Evolutionary conservation across 1,139 yeast genomes (phyloP), one percentile per base, ranked within the genome.

Genomic region (Pichia sp.): DNA sequence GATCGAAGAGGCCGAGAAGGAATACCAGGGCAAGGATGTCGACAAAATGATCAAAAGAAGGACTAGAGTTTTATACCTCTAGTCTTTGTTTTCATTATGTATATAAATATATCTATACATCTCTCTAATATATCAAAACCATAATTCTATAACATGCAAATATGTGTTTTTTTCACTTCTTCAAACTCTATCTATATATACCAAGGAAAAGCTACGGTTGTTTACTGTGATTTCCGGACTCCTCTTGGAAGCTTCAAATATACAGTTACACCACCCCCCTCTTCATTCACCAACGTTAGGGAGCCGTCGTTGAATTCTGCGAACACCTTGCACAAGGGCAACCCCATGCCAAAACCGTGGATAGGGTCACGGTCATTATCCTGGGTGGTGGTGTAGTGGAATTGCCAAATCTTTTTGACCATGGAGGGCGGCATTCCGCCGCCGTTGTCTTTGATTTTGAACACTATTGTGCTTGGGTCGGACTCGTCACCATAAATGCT

Each of bases 331-430:
- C 69, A 65, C 12, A 66, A 48, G 0, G 69, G 69, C 16, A 66
- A 54, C 1, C 69, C 69, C 67, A 66, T 62, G 9, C 69, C 69
- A 48, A 64, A 65, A 3, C 69, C 69, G 49, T 61, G 64, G 33
- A 66, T 64, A 50, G 64, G 62, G 54, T 66, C 68, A 31, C 63
- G 57, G 43, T 62, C 62, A 9, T 45, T 54, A 43, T 55, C 66
- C 4, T 57, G 49, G 2, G 67, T 60, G 6, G 69, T 66, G 14
- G 69, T 65, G 50, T 63, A 67, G 52, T 67, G 70, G 50, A 64
- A 66, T 24, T 64, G 68, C 64, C 67, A 66, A 5, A 66, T 66
- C 48, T 63, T 62, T 6, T 60, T 51, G 2, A 61, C 45, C 29
- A 60, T 53, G 9, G 52, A 49, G 10, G 53, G 43, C 1, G 61